Evolutionary conservation across 2,329 filamentous ascomycete species (phyloP), one percentile per base, ranked within the genome.

Genomic region (Colletotrichum zoysiae): DNA sequence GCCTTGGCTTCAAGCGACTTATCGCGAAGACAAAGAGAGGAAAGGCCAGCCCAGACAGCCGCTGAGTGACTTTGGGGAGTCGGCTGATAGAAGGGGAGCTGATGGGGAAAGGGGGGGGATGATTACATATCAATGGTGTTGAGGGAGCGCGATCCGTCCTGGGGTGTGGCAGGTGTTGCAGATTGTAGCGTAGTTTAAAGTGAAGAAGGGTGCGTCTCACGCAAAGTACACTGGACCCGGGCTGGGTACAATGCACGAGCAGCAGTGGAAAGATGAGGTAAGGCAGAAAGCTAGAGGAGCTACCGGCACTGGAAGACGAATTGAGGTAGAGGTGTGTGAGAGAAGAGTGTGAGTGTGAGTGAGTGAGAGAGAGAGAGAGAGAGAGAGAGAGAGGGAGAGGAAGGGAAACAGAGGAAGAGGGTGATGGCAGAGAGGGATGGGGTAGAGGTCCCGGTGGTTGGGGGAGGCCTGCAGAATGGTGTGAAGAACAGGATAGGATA

Each of bases 81-180:
- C 48, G 35, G 50, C 59, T 60, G 55, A 60, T 56, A 33, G 65
- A 38, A 46, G 30, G 46, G 51, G 44, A 60, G 50, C 66, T 50
- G 48, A 67, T 26, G 67, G 26, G 48, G 63, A 30, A 38, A 48
- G 40, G 61, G 61, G 69, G 57, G 23, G 50, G 44, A 26, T 66
- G 70, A 67, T 73, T 71, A 71, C 70, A 73, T 73, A 61, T 73
- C 56, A 62, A 44, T 40, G 42, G 33, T 48, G 20, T 48, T 33
- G 44, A 69, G 59, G 51, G 48, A 53, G 62, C 55, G 50, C 51
- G 20, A 51, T 18, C 48, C 62, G 51, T 69, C 48, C 51, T 46
- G 26, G 65, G 51, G 63, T 63, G 42, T 66, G 33, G 42, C 53
- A 61, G 65, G 67, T 73, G 40, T 53, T 50, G 62, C 50, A 53